Evolutionary conservation across 139 green algal genomes (phyloP).

Genomic region (Chlamydomonas applanata): DNA sequence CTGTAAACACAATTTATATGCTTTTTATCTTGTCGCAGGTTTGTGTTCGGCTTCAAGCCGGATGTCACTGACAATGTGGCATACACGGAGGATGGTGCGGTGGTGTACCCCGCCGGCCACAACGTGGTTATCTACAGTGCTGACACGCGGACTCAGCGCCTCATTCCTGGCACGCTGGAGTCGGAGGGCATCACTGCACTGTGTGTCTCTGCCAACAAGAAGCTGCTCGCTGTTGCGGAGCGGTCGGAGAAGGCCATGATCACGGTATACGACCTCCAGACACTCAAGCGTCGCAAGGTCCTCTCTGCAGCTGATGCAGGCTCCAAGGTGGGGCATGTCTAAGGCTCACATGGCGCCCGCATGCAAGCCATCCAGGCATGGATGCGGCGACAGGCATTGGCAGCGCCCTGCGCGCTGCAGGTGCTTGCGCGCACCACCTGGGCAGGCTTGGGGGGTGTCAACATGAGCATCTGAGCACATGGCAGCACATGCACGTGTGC

Average conservation of each 20-base stretch:
- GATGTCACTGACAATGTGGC: conserved; percentile 69
- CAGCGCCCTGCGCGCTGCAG: too few relatives aligned
- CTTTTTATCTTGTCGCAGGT: conserved; percentile 46
- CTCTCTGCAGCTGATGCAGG: conserved; percentile 63
- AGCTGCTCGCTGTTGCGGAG: conserved; percentile 82
- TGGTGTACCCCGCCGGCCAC: conserved; percentile 79
- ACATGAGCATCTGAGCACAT: too few relatives aligned
- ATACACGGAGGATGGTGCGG: conserved; percentile 71
- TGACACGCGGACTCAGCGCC: conserved; percentile 62
- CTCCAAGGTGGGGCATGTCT: conserved; percentile 56
- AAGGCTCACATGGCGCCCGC: background rate
- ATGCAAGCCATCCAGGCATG: background rate
- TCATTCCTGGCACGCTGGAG: conserved; percentile 66
- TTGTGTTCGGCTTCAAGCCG: conserved; percentile 76
- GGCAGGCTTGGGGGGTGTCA: too few relatives aligned
- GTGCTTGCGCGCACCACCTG: too few relatives aligned
- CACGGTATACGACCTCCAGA: conserved; percentile 85
- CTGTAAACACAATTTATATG: background rate
- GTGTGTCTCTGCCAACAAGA: conserved; percentile 65
- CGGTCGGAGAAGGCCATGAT: conserved; percentile 72
- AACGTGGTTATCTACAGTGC: conserved; percentile 74
- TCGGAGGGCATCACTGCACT: conserved; percentile 76
- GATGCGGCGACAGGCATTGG: too few relatives aligned
- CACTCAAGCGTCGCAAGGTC: conserved; percentile 84
- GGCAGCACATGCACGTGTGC: too few relatives aligned